These are phyloP conservation scores for Nymphaea thermarum DNA, from an alignment of 164 flowering plant genomes.

Conservation along the genomic window DNA sequence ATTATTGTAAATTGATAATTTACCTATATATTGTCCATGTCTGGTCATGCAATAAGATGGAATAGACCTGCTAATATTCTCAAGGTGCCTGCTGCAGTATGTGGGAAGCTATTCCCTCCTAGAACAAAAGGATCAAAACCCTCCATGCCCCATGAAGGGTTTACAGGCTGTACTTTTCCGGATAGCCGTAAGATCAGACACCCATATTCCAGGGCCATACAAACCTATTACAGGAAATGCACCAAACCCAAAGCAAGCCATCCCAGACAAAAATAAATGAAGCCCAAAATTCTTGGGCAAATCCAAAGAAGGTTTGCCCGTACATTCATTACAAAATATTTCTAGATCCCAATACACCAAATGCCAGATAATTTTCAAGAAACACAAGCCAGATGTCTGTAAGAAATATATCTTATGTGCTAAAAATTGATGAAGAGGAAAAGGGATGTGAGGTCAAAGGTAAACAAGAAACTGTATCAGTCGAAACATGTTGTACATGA, in stretches of 20 bases:
- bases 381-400: too few species aligned
- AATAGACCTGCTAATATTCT: slow-evolving; percentile 1
- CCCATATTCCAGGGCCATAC: slow-evolving; percentile 6
- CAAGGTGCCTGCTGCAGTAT: slow-evolving; percentile 2
- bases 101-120: neutral
- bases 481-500: too few species aligned
- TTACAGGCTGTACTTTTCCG: neutral
- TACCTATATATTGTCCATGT: too few species aligned
- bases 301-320: neutral
- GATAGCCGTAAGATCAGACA: neutral
- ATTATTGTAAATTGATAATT: too few species aligned
- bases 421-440: too few species aligned
- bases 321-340: too few species aligned
- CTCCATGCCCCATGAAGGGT: neutral
- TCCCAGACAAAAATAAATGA: slow-evolving; percentile 2
- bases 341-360: too few species aligned
- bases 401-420: too few species aligned
- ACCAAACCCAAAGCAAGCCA: slow-evolving; percentile 3
- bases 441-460: too few species aligned
- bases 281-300: slow-evolving; percentile 3
- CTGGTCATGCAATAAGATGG: too few species aligned
- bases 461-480: too few species aligned
- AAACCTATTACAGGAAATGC: slow-evolving; percentile 4
- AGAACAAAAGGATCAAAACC: slow-evolving; percentile 1
- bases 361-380: too few species aligned